Conservation (phyloP, 75 land plant genomes). For the Cunninghamia lanceolata region DNA sequence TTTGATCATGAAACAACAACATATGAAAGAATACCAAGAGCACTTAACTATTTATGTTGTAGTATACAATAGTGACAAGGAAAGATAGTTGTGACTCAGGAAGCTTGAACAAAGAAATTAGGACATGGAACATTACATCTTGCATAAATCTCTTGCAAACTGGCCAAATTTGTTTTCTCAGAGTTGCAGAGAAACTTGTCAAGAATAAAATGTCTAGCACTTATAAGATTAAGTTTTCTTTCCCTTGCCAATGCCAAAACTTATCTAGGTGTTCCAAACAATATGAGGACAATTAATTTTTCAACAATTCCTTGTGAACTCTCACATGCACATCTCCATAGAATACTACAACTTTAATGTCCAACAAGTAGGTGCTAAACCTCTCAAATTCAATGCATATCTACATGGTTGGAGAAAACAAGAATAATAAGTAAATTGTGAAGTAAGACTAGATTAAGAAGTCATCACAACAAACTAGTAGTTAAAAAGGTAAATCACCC, state of each 20-base stretch:
- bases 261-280: constrained; percentile 49
- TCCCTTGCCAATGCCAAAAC: constrained; percentile 39
- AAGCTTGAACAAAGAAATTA: not conserved
- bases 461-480: not conserved
- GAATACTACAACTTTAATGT: constrained; percentile 42
- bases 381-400: constrained; percentile 58
- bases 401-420: constrained; percentile 7
- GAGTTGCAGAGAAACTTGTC: constrained; percentile 52
- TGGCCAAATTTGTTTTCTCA: constrained; percentile 57
- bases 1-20: not conserved
- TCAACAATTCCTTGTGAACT: constrained; percentile 47
- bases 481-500: not conserved
- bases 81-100: not conserved
- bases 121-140: constrained; percentile 36
- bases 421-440: not conserved
- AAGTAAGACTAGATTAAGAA: not conserved
- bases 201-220: constrained; percentile 51
- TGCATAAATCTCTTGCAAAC: constrained; percentile 58
- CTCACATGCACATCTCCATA: constrained; percentile 48
- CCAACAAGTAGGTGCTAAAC: constrained; percentile 44
- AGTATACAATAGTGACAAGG: not conserved
- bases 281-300: constrained; percentile 53
- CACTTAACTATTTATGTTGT: not conserved
- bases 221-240: constrained; percentile 42
- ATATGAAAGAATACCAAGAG: not conserved